Conservation (phyloP, 2,329 filamentous ascomycete species). For the Talaromyces piceae region DNA sequence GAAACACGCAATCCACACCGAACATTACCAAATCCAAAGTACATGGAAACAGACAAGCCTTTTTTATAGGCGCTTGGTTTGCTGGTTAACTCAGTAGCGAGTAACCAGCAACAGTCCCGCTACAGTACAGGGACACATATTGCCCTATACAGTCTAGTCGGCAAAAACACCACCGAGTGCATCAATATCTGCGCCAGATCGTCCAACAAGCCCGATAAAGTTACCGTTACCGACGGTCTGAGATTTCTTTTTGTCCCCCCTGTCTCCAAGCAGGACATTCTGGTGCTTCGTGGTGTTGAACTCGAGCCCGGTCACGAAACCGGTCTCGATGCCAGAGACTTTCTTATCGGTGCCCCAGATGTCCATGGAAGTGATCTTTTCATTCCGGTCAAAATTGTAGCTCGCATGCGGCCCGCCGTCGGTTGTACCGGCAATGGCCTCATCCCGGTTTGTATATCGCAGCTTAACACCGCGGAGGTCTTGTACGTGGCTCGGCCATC, state of each 20-base stretch:
- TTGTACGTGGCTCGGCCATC: not conserved
- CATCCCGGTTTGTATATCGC: not conserved
- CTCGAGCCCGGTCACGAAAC: not conserved
- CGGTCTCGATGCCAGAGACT: not conserved
- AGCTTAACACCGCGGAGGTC: not conserved
- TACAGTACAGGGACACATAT: no score
- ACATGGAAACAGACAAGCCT: no score
- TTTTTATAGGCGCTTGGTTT: no score
- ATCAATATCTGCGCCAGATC: not conserved
- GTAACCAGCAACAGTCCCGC: no score
- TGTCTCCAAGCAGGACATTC: not conserved
- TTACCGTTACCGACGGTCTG: not conserved
- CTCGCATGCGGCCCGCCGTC: not conserved
- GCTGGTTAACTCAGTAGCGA: no score
- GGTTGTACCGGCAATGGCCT: not conserved
- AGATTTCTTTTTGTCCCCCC: not conserved
- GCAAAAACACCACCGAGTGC: not conserved
- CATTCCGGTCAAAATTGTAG: not conserved
- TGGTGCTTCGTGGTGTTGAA: not conserved
- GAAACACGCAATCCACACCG: no score
- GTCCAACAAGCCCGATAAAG: not conserved
- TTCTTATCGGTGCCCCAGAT: not conserved
- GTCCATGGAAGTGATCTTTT: not conserved
- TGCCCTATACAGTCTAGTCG: no score
- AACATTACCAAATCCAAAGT: no score